These are phyloP conservation scores for Fagopyrum homotropicum DNA, from an alignment of 148 eudicot genomes.

Conservation along the genomic window DNA sequence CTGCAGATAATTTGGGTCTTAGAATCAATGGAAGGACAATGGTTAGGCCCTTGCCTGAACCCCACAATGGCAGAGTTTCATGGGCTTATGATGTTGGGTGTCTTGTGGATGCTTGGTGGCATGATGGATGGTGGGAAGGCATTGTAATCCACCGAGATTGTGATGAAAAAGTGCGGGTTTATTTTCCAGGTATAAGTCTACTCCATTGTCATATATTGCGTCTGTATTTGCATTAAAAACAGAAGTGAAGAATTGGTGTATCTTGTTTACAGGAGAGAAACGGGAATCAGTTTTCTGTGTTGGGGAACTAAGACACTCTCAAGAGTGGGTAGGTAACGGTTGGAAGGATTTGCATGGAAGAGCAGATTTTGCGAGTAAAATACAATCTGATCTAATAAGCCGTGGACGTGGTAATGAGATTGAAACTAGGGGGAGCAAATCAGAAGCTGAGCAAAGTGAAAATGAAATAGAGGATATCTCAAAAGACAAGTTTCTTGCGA, in stretches of 20 bases:
- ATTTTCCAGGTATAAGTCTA: conserved; percentile 58
- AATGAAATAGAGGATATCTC: conserved; percentile 33
- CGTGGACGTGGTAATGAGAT: not conserved
- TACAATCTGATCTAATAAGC: conserved; percentile 15
- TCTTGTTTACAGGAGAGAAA: conserved; percentile 50
- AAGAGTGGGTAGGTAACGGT: conserved; percentile 60
- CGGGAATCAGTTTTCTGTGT: conserved; percentile 25
- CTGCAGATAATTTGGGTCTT: conserved; percentile 46
- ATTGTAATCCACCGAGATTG: conserved; percentile 51
- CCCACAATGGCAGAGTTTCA: conserved; percentile 18
- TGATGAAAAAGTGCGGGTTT: conserved; percentile 39
- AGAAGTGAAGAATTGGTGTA: no score
- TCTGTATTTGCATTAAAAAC: not conserved
- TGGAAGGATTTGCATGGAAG: conserved; percentile 55
- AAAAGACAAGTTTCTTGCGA: conserved; percentile 45
- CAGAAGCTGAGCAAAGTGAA: not conserved
- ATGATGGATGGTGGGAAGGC: conserved; percentile 98
- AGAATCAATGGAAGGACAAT: conserved; percentile 54
- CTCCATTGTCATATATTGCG: not conserved
- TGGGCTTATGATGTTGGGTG: conserved; percentile 35
- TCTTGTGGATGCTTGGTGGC: conserved; percentile 83
- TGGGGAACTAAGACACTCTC: conserved; percentile 56
- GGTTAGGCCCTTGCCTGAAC: conserved; percentile 41
- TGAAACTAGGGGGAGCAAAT: conserved; percentile 6
- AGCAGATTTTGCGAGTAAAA: conserved; percentile 41